Percentiles rank a stretch among this genome's conserved stretches.
Evolutionary conservation across 306 rosid species (phyloP).

Genomic region (Begonia loranthoides): DNA sequence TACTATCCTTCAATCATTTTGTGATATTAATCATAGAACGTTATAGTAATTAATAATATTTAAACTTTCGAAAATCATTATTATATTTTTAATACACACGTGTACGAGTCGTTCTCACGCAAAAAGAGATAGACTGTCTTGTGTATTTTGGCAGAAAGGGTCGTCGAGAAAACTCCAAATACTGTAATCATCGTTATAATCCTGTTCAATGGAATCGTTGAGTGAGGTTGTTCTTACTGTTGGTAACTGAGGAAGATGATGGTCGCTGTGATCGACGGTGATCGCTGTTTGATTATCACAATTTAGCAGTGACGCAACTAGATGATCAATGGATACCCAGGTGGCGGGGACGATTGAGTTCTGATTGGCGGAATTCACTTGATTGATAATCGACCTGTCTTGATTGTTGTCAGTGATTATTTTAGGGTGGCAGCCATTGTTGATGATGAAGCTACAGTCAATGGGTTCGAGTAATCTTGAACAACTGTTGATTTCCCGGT

Average conservation of each 20-base stretch:
- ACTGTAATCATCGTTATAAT: constrained; percentile 45
- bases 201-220: constrained; percentile 20
- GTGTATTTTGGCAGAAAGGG: no score
- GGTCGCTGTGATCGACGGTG: constrained; percentile 20
- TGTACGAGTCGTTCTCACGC: no score
- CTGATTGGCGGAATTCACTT: constrained; percentile 18
- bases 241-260: constrained; percentile 33
- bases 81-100: no score
- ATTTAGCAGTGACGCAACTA: constrained; percentile 74
- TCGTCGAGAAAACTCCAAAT: constrained; percentile 43
- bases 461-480: constrained; percentile 15
- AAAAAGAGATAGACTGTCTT: no score
- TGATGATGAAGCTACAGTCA: constrained; percentile 3
- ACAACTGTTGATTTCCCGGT: constrained; percentile 5
- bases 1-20: no score
- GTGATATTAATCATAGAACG: no score
- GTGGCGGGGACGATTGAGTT: constrained; percentile 23
- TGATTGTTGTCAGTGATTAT: constrained; percentile 16
- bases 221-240: constrained; percentile 31
- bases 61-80: no score
- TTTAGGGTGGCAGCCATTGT: constrained; percentile 3
- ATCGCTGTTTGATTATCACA: constrained; percentile 41
- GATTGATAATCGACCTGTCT: no score
- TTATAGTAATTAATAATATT: no score
- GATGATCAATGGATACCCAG: constrained; percentile 75